A percentile compares a stretch with the other conserved stretches of the same genome.
These are phyloP conservation scores for Pichia manshurica DNA, from an alignment of 805 yeast species.

Conservation along the genomic window DNA sequence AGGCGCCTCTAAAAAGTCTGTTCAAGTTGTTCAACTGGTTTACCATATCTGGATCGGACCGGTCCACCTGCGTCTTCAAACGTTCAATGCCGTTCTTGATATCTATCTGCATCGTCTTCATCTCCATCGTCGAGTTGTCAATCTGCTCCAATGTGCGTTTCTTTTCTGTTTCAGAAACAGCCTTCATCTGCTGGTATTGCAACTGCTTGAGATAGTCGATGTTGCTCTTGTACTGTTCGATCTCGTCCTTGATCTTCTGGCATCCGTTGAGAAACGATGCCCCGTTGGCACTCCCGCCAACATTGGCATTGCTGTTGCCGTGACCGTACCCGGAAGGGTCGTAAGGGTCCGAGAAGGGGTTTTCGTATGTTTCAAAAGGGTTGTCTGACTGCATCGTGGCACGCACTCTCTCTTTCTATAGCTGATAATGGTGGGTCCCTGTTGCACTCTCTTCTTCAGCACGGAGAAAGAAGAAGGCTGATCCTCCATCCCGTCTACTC, in stretches of 20 bases:
- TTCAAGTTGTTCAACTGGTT: constrained; percentile 84
- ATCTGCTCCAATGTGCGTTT: constrained; percentile 5
- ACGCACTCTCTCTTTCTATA: background rate
- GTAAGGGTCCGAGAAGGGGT: constrained; percentile 13
- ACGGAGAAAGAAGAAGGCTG: too few relatives aligned
- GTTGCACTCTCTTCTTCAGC: too few relatives aligned
- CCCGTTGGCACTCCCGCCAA: background rate
- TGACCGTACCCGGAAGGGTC: constrained; percentile 1
- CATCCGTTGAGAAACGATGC: constrained; percentile 1
- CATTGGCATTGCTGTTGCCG: background rate
- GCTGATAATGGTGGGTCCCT: too few relatives aligned
- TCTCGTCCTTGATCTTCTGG: constrained; percentile 9
- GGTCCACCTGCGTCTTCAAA: constrained; percentile 56
- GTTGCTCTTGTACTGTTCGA: constrained; percentile 6
- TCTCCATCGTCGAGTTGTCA: constrained; percentile 13
- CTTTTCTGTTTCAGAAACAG: constrained; percentile 10
- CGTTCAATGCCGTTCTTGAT: constrained; percentile 67
- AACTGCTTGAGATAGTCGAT: constrained; percentile 11
- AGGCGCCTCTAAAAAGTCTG: constrained; percentile 70
- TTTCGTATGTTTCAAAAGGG: constrained; percentile 12
- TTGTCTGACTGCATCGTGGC: constrained; percentile 7
- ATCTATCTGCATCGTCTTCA: constrained; percentile 7
- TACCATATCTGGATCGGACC: constrained; percentile 64
- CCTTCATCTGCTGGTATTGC: constrained; percentile 15
- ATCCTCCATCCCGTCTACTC: too few relatives aligned